Evolutionary conservation across 352 stramenopile genomes (phyloP).

Genomic region (Phytophthora parvispora): DNA sequence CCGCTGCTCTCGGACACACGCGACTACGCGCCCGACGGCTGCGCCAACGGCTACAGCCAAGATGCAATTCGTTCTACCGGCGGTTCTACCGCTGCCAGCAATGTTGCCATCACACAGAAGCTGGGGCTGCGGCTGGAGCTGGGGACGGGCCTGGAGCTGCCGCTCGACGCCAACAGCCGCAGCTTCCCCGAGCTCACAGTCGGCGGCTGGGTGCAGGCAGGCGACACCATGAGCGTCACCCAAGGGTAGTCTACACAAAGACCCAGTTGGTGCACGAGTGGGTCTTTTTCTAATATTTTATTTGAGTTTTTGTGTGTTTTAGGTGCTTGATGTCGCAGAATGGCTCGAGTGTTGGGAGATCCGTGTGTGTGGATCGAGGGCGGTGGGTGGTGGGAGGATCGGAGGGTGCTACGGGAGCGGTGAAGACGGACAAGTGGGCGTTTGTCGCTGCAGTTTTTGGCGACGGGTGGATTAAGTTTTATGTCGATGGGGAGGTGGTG

Average conservation of each 20-base stretch:
- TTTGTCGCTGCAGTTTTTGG: constrained; percentile 57
- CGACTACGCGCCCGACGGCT: constrained; percentile 53
- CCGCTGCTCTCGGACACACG: constrained; percentile 39
- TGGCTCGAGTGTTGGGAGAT: constrained; percentile 41
- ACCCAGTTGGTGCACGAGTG: neutral
- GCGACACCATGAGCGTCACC: constrained; percentile 16
- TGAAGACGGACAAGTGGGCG: constrained; percentile 41
- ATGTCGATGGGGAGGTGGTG: constrained; percentile 30
- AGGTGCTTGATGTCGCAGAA: constrained; percentile 65
- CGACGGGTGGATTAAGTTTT: constrained; percentile 19
- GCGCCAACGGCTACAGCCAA: constrained; percentile 47
- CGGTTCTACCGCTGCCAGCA: neutral
- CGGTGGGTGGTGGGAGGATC: constrained; percentile 42
- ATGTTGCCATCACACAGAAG: neutral
- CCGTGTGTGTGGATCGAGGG: constrained; percentile 46
- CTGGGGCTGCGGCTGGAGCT: constrained; percentile 37
- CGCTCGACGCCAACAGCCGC: constrained; percentile 31
- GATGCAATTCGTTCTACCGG: constrained; percentile 25
- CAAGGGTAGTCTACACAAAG: constrained; percentile 21
- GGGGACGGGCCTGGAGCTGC: constrained; percentile 43
- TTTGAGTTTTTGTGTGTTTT: neutral
- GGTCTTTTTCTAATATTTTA: neutral
- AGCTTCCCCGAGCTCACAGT: constrained; percentile 45
- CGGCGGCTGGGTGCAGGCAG: constrained; percentile 50
- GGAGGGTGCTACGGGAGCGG: neutral